Percentiles rank a stretch among this genome's conserved stretches.
phyloP scores from a whole-genome alignment of 2,329 filamentous ascomycete species.

The Rosellinia necatrix region DNA sequence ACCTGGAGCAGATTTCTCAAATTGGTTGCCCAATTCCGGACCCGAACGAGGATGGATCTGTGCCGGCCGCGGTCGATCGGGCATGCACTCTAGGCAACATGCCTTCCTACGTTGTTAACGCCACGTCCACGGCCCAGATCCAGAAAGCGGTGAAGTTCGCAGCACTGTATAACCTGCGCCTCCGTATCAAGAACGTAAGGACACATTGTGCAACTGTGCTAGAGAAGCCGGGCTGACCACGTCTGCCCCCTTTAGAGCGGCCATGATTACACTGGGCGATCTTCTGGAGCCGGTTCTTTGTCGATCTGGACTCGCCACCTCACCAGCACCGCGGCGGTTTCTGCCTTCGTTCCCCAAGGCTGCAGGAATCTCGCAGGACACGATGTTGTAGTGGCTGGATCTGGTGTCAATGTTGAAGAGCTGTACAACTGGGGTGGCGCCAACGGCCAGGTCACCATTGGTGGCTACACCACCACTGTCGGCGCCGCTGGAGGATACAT shows the following conservation, averaged over 20 bases:
- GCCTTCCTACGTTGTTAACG: conserved; percentile 11
- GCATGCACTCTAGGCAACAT: conserved; percentile 11
- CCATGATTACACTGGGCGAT: conserved; percentile 12
- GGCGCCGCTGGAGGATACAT: conserved; percentile 5
- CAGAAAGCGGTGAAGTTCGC: not conserved
- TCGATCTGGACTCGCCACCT: conserved; percentile 8
- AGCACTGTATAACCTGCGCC: conserved; percentile 6
- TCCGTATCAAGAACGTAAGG: conserved; percentile 15
- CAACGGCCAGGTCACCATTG: conserved; percentile 8
- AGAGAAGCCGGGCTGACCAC: not conserved
- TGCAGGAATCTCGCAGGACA: not conserved
- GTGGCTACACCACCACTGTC: conserved; percentile 7
- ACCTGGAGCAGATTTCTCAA: conserved; percentile 1
- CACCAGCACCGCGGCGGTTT: not conserved
- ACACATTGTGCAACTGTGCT: not conserved
- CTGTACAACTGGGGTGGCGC: conserved; percentile 4
- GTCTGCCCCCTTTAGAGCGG: not conserved
- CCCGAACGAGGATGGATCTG: not conserved
- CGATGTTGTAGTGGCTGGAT: conserved; percentile 3
- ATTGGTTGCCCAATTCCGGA: conserved; percentile 1
- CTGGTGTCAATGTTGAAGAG: conserved; percentile 6
- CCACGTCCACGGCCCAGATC: not conserved
- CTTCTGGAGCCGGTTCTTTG: not conserved
- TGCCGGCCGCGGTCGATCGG: conserved; percentile 1
- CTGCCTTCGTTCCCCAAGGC: not conserved